Evolutionary conservation across 1,284 basidiomycete genomes (phyloP).

Genomic region (Macrocystidia cucumis): DNA sequence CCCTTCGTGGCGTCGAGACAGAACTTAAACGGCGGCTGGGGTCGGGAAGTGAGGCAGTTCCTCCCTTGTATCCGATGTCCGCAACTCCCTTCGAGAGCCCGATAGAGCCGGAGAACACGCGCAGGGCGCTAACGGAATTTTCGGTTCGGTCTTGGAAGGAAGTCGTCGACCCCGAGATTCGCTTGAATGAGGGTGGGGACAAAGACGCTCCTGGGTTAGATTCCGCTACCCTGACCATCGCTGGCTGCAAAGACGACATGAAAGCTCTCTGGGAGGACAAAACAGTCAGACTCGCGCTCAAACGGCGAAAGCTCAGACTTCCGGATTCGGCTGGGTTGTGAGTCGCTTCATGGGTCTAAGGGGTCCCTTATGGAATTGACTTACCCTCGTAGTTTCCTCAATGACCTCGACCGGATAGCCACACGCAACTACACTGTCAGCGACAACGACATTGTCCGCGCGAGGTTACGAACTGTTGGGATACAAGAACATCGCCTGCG

Average conservation of each 20-base stretch:
- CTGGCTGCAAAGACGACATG: conserved; percentile 50
- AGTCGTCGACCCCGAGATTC: conserved; percentile 19
- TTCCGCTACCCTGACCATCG: conserved; percentile 35
- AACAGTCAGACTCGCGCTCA: conserved; percentile 38
- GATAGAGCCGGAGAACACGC: conserved; percentile 14
- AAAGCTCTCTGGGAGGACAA: conserved; percentile 49
- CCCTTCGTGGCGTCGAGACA: conserved; percentile 30
- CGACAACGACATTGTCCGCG: conserved; percentile 58
- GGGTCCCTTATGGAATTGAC: conserved; percentile 4
- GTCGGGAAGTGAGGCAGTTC: conserved; percentile 22
- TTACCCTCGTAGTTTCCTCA: conserved; percentile 37
- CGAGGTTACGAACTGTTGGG: conserved; percentile 51
- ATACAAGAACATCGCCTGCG: conserved; percentile 45
- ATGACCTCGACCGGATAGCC: conserved; percentile 52
- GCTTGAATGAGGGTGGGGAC: conserved; percentile 3
- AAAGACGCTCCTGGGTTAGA: conserved; percentile 18
- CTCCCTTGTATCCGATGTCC: conserved; percentile 21
- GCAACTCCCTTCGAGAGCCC: conserved; percentile 36
- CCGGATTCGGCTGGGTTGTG: conserved; percentile 54
- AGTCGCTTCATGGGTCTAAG: conserved; percentile 14
- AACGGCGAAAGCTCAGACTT: conserved; percentile 36
- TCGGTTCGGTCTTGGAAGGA: conserved; percentile 34
- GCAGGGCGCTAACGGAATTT: conserved; percentile 23
- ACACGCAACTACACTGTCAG: conserved; percentile 41
- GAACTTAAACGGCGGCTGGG: conserved; percentile 38